A percentile compares a stretch with the other conserved stretches of the same genome.
phyloP scores from a whole-genome alignment of 176 grass and related monocot species.

The Aegilops speltoides region DNA sequence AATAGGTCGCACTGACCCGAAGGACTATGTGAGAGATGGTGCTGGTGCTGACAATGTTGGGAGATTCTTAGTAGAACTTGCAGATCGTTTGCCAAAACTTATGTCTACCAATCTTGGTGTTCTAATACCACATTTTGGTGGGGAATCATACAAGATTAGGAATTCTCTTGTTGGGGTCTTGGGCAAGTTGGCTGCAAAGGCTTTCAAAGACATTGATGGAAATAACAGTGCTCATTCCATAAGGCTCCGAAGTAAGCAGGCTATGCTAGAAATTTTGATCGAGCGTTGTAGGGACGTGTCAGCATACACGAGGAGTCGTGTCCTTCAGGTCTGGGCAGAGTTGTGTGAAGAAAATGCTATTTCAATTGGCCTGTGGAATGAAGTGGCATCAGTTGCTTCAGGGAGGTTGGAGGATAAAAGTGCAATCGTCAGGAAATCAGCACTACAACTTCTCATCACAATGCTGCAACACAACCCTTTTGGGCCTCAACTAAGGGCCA shows the following conservation, averaged over 20 bases:
- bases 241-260: constrained; percentile 77
- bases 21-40: constrained; percentile 82
- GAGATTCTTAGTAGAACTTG: constrained; percentile 84
- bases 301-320: constrained; percentile 91
- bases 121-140: constrained; percentile 90
- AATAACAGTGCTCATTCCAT: constrained; percentile 64
- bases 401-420: constrained; percentile 96
- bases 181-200: constrained; percentile 80
- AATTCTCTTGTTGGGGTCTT: constrained; percentile 94
- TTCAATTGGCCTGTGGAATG: constrained; percentile 97
- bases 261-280: constrained; percentile 90
- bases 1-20: constrained; percentile 81
- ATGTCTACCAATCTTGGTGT: constrained; percentile 91
- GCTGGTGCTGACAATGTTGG: constrained; percentile 84
- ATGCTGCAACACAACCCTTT: constrained; percentile 98
- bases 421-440: constrained; percentile 94
- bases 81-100: constrained; percentile 70
- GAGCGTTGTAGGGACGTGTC: constrained; percentile 93
- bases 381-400: constrained; percentile 77
- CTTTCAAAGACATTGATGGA: constrained; percentile 86
- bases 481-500: constrained; percentile 73
- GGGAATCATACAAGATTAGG: constrained; percentile 97
- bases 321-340: constrained; percentile 96
- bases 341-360: constrained; percentile 89
- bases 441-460: constrained; percentile 80